These are phyloP conservation scores for Kalmusia sp. DNA, from an alignment of 2,329 filamentous ascomycete species.

Conservation along the genomic window DNA sequence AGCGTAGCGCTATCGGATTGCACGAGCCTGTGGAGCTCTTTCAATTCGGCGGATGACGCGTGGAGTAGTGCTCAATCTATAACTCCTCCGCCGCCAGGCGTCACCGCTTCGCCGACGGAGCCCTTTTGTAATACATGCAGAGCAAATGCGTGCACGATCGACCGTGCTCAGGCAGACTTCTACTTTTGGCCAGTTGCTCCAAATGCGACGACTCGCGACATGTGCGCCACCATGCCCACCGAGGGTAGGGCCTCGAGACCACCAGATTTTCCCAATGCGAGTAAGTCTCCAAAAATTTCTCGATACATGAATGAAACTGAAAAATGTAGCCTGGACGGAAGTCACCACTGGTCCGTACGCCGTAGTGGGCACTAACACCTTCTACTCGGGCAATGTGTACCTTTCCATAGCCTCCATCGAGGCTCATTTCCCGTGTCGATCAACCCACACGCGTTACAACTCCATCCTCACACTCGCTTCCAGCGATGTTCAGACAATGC, in stretches of 20 bases:
- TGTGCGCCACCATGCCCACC: conserved; percentile 17
- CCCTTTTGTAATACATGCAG: conserved; percentile 20
- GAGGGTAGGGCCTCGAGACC: conserved; percentile 6
- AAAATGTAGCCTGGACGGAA: conserved; percentile 11
- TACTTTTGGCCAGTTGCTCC: conserved; percentile 23
- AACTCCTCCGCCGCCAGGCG: background rate
- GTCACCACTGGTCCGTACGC: conserved; percentile 23
- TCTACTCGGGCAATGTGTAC: conserved; percentile 26
- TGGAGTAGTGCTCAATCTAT: conserved; percentile 4
- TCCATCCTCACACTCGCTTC: conserved; percentile 24
- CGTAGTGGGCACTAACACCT: conserved; percentile 18
- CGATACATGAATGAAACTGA: background rate
- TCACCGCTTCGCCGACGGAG: conserved; percentile 2
- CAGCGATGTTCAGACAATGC: conserved; percentile 17
- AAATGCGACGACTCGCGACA: conserved; percentile 17
- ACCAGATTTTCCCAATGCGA: conserved; percentile 15
- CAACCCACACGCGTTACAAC: conserved; percentile 13
- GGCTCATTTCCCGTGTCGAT: conserved; percentile 3
- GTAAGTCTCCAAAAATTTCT: background rate
- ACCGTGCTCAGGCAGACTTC: conserved; percentile 13
- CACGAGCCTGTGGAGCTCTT: conserved; percentile 14
- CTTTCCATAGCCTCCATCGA: conserved; percentile 10
- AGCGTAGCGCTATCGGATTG: conserved; percentile 20
- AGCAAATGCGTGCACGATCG: conserved; percentile 19
- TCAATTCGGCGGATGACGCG: conserved; percentile 9